Evolutionary conservation across 2,329 filamentous ascomycete species (phyloP), one percentile per base, ranked within the genome.

Genomic region (Pseudogymnoascus sp.): DNA sequence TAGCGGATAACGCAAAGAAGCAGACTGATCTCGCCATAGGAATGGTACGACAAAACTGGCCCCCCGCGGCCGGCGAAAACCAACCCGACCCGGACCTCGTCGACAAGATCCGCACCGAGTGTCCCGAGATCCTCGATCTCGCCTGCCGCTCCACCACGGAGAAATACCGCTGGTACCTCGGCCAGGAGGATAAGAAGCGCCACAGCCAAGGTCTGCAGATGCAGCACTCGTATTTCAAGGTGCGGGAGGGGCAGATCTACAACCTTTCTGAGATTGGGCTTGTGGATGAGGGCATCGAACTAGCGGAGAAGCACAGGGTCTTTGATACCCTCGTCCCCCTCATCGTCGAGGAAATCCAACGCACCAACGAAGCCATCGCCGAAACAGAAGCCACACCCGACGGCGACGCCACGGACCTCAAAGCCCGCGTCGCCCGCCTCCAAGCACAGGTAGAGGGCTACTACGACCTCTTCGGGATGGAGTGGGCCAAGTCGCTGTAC

Each of bases 401-500:
- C 65, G 23, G 45, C 60, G 23, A 69, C 61, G 14, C 65, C 51
- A 65, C 69, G n/a, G 62, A 62, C 19, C 65, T 67, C 60, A 64
- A 69, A 37, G 63, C 65, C 21, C 64, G 16, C 60, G 61, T 41
- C 45, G 61, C 8, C 63, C 67, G 57, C 65, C 68, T 51, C 63
- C 67, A 31, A 34, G 69, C 28, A 63, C 64, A 37, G 63, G 63
- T 8, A 43, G 71, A 68, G 36, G 72, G 76, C 43, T 69, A 75
- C 6, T 69, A 73, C 41, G 57, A 72, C 73, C 21, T 69, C 64
- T 84, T 82, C 67, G 81, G 80, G 6, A 76, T 78, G 60, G 68
- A 70, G 16, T 84, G 81, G 81, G 81, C 81, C 3, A 87, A 87
- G 69, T 89, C 91, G 0, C 90, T 92, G 67, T 98, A 96, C 74